A percentile compares a stretch with the other conserved stretches of the same genome.
Evolutionary conservation across 116 monocot genomes (phyloP).

Genomic region (Thalassia testudinum): DNA sequence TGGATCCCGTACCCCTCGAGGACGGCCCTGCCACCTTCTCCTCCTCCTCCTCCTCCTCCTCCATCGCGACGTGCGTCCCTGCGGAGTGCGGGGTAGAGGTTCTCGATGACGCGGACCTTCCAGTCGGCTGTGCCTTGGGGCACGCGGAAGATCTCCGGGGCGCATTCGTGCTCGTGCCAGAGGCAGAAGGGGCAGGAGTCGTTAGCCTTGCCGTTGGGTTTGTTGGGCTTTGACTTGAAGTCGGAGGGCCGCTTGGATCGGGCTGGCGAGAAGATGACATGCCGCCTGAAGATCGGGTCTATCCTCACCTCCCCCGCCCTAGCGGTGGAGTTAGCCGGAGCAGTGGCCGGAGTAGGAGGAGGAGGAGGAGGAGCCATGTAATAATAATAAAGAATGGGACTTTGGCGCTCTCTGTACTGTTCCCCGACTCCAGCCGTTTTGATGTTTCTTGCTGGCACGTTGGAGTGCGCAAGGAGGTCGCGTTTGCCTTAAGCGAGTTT

Average conservation of each 20-base stretch:
- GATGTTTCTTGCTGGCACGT: too few species aligned
- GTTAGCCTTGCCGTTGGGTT: neutral
- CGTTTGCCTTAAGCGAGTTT: too few species aligned
- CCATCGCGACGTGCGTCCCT: conserved; percentile 26
- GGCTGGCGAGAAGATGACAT: conserved; percentile 67
- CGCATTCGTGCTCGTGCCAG: conserved; percentile 75
- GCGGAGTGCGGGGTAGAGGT: conserved; percentile 81
- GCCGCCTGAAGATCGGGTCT: conserved; percentile 58
- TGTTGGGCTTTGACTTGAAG: conserved; percentile 29
- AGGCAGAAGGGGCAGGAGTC: conserved; percentile 89
- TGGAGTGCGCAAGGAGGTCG: too few species aligned
- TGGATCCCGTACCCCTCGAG: conserved; percentile 72
- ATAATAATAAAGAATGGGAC: too few species aligned
- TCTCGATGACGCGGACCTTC: conserved; percentile 83
- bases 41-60: neutral
- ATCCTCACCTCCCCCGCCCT: conserved; percentile 23
- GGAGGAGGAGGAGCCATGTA: neutral
- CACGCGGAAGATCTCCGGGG: conserved; percentile 88
- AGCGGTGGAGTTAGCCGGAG: neutral
- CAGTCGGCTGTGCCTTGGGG: conserved; percentile 22
- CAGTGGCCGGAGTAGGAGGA: neutral
- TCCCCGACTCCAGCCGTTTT: too few species aligned
- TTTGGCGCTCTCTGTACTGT: too few species aligned
- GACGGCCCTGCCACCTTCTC: conserved; percentile 1
- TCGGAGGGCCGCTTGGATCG: conserved; percentile 79